Evolutionary conservation across 169 alveolate genomes (phyloP).

Genomic region (Plasmodium fragile): DNA sequence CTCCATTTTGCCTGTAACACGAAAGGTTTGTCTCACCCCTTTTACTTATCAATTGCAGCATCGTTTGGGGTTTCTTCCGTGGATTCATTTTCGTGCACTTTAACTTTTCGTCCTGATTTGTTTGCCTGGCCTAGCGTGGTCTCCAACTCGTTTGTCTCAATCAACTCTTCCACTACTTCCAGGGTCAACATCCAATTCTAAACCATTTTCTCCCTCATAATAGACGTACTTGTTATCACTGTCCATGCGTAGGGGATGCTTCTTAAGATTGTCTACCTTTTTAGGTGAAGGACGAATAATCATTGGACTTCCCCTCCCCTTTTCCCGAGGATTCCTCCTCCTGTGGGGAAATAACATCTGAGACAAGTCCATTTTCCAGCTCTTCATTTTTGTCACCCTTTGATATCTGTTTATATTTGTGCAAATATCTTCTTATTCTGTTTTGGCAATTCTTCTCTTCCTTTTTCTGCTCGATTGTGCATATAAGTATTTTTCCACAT

Average conservation of each 20-base stretch:
- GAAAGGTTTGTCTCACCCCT: background rate
- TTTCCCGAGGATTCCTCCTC: background rate
- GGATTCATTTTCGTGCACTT: background rate
- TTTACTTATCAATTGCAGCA: background rate
- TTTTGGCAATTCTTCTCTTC: background rate
- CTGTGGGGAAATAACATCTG: background rate
- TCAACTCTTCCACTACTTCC: background rate
- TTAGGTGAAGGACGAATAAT: background rate
- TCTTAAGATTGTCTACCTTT: background rate
- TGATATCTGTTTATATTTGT: background rate
- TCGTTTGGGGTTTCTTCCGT: background rate
- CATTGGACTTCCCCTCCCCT: background rate
- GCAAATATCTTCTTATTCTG: background rate
- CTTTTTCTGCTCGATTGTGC: background rate
- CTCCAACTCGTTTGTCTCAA: background rate
- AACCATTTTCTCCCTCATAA: background rate
- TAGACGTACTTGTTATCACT: background rate
- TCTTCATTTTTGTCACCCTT: background rate
- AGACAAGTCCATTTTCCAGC: background rate
- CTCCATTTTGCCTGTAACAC: background rate
- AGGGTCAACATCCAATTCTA: background rate
- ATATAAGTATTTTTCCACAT: background rate
- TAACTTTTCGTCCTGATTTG: background rate
- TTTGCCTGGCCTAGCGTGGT: background rate
- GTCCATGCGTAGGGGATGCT: background rate